phyloP scores from a whole-genome alignment of 805 yeast genomes.

The Candida maltosa region DNA sequence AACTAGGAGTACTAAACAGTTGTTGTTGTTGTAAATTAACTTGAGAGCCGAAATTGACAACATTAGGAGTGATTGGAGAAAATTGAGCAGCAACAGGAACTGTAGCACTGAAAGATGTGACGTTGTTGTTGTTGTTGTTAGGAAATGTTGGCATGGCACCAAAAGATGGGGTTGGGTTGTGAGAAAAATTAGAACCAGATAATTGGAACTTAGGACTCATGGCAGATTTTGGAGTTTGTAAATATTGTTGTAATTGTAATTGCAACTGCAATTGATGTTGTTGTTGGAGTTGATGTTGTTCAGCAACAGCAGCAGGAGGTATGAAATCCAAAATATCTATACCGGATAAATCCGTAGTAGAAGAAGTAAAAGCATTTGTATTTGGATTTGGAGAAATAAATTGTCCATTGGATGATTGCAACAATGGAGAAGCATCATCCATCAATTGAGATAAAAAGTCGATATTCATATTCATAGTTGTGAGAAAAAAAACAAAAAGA shows the following conservation, averaged over 20 bases:
- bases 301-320: no score
- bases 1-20: neutral
- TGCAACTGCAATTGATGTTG: slow-evolving; percentile 1
- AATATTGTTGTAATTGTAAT: neutral
- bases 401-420: neutral
- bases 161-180: slow-evolving; percentile 4
- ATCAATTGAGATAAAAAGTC: neutral
- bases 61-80: slow-evolving; percentile 5
- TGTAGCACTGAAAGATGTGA: neutral
- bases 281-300: neutral
- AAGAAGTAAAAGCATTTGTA: neutral
- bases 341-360: neutral
- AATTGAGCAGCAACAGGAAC: neutral
- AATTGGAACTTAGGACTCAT: slow-evolving; percentile 1
- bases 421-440: neutral
- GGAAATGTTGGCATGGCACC: slow-evolving; percentile 3
- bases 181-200: slow-evolving; percentile 2
- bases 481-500: no score
- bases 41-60: neutral
- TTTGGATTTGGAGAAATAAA: slow-evolving; percentile 1
- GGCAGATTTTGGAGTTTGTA: neutral
- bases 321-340: neutral
- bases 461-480: neutral
- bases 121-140: neutral
- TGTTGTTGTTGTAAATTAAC: neutral